These are phyloP conservation scores for Dryas alaskensis DNA, from an alignment of 306 rosid genomes.

Conservation along the genomic window DNA sequence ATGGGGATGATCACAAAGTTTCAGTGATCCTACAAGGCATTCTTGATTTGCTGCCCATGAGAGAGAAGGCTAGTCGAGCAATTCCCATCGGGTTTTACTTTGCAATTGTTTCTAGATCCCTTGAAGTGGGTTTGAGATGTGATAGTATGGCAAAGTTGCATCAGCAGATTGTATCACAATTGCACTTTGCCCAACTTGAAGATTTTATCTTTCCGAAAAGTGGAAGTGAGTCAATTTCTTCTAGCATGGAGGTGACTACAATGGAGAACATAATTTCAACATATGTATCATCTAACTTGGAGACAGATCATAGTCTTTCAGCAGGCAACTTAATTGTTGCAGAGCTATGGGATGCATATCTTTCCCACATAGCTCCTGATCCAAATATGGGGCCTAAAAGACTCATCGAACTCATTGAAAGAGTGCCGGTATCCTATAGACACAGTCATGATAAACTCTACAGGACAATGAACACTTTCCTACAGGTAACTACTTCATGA, in stretches of 20 bases:
- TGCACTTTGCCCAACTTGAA: constrained; percentile 63
- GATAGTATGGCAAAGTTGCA: constrained; percentile 47
- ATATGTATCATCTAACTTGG: constrained; percentile 47
- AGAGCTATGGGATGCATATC: constrained; percentile 76
- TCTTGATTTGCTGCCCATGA: constrained; percentile 62
- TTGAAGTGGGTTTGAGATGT: constrained; percentile 45
- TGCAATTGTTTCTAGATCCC: constrained; percentile 73
- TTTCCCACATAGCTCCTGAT: constrained; percentile 53
- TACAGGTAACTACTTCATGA: constrained; percentile 44
- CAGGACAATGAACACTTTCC: constrained; percentile 53
- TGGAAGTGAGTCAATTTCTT: constrained; percentile 45
- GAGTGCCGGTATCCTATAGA: constrained; percentile 55
- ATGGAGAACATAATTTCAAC: constrained; percentile 68
- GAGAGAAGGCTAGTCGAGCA: constrained; percentile 53
- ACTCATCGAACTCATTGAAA: constrained; percentile 76
- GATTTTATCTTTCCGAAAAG: constrained; percentile 52
- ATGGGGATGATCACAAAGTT: constrained; percentile 37
- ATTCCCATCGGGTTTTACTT: constrained; percentile 77
- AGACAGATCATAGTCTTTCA: constrained; percentile 33
- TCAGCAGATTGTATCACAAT: constrained; percentile 50
- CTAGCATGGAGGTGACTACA: constrained; percentile 50
- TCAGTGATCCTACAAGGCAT: constrained; percentile 59
- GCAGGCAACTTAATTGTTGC: constrained; percentile 50
- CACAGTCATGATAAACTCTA: constrained; percentile 73
- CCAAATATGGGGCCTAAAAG: constrained; percentile 46